Evolutionary conservation across 805 yeast genomes (phyloP).

Genomic region (Kodamaea sagamina): DNA sequence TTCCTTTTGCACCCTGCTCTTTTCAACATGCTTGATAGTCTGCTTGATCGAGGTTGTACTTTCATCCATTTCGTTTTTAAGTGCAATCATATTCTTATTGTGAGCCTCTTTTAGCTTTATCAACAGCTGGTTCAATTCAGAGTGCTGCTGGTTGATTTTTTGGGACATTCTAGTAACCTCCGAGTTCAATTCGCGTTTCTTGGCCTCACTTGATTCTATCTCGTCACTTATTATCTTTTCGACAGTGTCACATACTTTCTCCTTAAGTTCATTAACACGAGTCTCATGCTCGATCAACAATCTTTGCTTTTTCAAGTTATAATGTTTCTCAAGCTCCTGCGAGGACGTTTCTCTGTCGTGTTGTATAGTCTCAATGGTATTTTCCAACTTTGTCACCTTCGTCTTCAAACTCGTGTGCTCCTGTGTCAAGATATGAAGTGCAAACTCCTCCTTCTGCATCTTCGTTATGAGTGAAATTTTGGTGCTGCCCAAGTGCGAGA

Average conservation of each 20-base stretch:
- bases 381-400: conserved; percentile 10
- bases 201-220: conserved; percentile 20
- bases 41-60: conserved; percentile 15
- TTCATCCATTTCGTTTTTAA: conserved; percentile 20
- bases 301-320: conserved; percentile 13
- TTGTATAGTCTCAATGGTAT: conserved; percentile 6
- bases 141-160: conserved; percentile 13
- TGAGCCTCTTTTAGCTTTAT: conserved; percentile 29
- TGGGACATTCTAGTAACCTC: neutral
- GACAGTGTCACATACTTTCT: conserved; percentile 32
- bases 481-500: conserved; percentile 12
- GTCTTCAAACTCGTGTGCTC: conserved; percentile 12
- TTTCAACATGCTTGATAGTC: conserved; percentile 15
- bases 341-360: conserved; percentile 10
- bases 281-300: conserved; percentile 27
- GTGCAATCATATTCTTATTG: conserved; percentile 19
- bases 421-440: conserved; percentile 13
- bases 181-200: neutral
- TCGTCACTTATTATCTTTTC: conserved; percentile 39
- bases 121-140: conserved; percentile 25
- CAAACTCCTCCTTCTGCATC: conserved; percentile 20
- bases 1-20: conserved; percentile 7
- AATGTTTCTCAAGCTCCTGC: conserved; percentile 10
- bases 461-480: conserved; percentile 17
- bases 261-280: conserved; percentile 31